A percentile compares a stretch with the other conserved stretches of the same genome.
Conservation (phyloP, 371 early-diverging fungal species). For the Rhizomucor pusillus region DNA sequence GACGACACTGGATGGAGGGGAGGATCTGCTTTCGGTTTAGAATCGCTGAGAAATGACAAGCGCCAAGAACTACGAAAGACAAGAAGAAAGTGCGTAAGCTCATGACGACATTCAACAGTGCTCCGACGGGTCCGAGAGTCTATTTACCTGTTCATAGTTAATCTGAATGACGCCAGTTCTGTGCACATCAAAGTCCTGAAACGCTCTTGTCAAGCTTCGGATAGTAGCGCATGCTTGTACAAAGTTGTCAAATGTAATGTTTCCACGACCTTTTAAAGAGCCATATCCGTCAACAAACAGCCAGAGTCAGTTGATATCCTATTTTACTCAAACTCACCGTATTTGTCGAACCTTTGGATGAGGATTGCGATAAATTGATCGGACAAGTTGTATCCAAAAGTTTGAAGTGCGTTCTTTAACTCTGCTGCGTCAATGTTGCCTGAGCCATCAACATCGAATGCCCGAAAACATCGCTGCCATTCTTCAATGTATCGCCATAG, state of each 20-base stretch:
- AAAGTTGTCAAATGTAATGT: constrained; percentile 81
- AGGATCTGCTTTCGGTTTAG: no score
- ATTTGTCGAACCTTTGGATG: constrained; percentile 73
- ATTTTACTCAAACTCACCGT: constrained; percentile 41
- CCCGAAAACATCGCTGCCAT: constrained; percentile 76
- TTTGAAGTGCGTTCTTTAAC: constrained; percentile 70
- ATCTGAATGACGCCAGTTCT: constrained; percentile 76
- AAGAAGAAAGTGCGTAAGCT: no score
- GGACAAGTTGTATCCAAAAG: constrained; percentile 74
- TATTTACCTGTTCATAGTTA: constrained; percentile 66
- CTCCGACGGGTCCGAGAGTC: not conserved
- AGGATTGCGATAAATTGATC: constrained; percentile 54
- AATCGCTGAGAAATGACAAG: no score
- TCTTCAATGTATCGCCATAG: constrained; percentile 72
- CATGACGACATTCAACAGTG: no score
- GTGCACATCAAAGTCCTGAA: constrained; percentile 71
- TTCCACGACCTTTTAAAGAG: constrained; percentile 26
- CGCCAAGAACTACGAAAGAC: no score
- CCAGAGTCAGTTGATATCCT: not conserved
- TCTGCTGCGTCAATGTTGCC: constrained; percentile 76
- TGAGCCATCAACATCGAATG: constrained; percentile 79
- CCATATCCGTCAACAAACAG: not conserved
- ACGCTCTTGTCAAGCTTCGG: constrained; percentile 74
- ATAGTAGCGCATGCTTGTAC: constrained; percentile 81
- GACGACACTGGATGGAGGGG: no score